Evolutionary conservation across 1,139 yeast genomes (phyloP), one percentile per base, ranked within the genome.

Genomic region (Pichia kudriavzevii): DNA sequence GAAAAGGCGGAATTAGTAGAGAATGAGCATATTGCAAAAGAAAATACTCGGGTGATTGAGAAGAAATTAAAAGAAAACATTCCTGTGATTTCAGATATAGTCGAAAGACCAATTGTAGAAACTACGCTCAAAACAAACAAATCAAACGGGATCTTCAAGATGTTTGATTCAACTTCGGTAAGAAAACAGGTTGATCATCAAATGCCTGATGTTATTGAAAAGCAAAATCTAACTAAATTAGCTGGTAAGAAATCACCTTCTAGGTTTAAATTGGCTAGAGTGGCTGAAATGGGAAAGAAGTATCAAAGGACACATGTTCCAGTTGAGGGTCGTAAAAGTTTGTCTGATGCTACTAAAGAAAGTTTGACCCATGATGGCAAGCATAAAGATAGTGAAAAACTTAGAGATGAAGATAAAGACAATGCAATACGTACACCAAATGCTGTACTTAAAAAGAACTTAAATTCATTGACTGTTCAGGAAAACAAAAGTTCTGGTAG

Each of bases 31-130:
- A 26, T 22, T 20, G 32, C 41, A 19, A 23, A 13, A 19, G 22
- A 17, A 15, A 32, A 22, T 20, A 28, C 12, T 15, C 15, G 11
- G 15, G 22, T 25, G 49, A 50, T 25, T 41, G 32, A 33, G 18
- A 25, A 26, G 27, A 23, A 20, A 25, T 21, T 27, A 13, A 28
- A 36, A 10, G 31, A 24, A 24, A 27, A 33, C 15, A 31, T 35
- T 13, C 40, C 31, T 14, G 45, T 46, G 9, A 41, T 48, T 28
- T 22, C 34, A 12, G 56, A 54, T 38, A 46, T 54, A 11, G 30
- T 52, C 25, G 59, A 50, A 32, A 42, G 50, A 22, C 41, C 34
- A 25, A 34, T 34, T 7, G 22, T 26, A 7, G 38, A 30, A 6
- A 22, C 29, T 6, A 27, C 8, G 7, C 22, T 28, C 4, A n/a